Evolutionary conservation across 2,329 filamentous ascomycete genomes (phyloP), one percentile per base, ranked within the genome.

Genomic region (Dactylellina parvicollis): DNA sequence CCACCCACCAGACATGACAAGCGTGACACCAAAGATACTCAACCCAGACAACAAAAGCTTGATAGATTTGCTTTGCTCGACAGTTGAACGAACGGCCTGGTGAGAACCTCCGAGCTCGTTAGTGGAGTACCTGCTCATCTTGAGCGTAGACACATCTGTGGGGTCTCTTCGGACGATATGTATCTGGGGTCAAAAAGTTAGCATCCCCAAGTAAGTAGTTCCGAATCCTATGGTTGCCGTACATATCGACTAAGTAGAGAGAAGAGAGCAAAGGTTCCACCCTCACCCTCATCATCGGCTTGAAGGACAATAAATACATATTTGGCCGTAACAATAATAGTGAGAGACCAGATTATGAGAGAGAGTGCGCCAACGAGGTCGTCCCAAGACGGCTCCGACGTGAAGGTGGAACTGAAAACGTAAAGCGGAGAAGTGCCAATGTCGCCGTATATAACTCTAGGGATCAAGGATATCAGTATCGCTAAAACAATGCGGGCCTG

Each of bases 201-300:
- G 16, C 26, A 46, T 14, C n/a, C 16, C n/a, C n/a, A 52, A 20
- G 16, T 16, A 18, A 36, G 12, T 30, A 18, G 1, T 40, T 18
- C 16, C 18, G 1, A n/a, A 8, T 1, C 24, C 2, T 14, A 47
- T 24, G 16, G n/a, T 8, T 4, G 1, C 77, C 81, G 77, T 78
- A 84, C 84, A 79, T 86, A 88, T 76, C 87, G 82, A 3, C 87
- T 85, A 1, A 90, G 83, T 12, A 90, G 80, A 2, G 86, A 87
- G 79, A 90, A 90, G 24, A 88, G 84, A 28, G 86, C 86, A 79
- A 90, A 90, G 0, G 88, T 90, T 28, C 89, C 89, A 26, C 89
- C 89, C 77, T 91, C 88, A 46, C 89, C 89, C 77, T 90, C 88
- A 74, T 91, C 88, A 78, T 90, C 88, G 57, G 89, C 89, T 32